phyloP scores from a whole-genome alignment of 495 filamentous ascomycete species.

The Penicillium longicatenatum region DNA sequence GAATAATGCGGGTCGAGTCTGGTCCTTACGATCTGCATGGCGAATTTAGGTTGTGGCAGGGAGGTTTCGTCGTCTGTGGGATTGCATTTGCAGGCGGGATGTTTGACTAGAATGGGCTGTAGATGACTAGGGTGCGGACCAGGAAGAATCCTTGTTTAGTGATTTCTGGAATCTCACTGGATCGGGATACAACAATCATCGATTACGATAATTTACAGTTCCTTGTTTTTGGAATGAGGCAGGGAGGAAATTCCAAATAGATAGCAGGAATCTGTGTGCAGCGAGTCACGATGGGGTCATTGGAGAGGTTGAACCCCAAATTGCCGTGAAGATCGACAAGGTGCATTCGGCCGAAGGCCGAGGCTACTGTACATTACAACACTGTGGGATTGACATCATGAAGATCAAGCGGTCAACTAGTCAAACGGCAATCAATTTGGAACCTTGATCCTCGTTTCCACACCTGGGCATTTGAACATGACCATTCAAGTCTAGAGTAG shows the following conservation, averaged over 20 bases:
- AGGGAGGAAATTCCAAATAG: not conserved
- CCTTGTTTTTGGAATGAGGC: not conserved
- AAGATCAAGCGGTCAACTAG: too few species aligned
- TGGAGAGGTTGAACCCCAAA: not conserved
- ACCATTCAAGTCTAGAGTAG: too few species aligned
- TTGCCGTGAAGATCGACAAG: not conserved
- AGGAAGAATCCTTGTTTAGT: not conserved
- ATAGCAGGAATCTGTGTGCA: not conserved
- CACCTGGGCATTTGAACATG: too few species aligned
- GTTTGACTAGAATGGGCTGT: not conserved
- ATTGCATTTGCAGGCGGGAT: not conserved
- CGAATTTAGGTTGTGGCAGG: not conserved
- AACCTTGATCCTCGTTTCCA: too few species aligned
- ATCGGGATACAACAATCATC: too few species aligned
- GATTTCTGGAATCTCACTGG: not conserved
- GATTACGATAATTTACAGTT: too few species aligned
- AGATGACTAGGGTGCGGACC: not conserved
- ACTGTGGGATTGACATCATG: too few species aligned
- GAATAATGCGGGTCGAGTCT: not conserved
- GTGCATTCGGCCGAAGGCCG: conserved; percentile 12
- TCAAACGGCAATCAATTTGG: too few species aligned
- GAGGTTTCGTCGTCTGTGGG: not conserved
- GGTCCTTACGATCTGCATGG: not conserved
- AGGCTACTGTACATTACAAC: not conserved
- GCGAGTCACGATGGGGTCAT: not conserved